Evolutionary conservation across 1,284 basidiomycete species (phyloP).

Genomic region (Pascua sp.): DNA sequence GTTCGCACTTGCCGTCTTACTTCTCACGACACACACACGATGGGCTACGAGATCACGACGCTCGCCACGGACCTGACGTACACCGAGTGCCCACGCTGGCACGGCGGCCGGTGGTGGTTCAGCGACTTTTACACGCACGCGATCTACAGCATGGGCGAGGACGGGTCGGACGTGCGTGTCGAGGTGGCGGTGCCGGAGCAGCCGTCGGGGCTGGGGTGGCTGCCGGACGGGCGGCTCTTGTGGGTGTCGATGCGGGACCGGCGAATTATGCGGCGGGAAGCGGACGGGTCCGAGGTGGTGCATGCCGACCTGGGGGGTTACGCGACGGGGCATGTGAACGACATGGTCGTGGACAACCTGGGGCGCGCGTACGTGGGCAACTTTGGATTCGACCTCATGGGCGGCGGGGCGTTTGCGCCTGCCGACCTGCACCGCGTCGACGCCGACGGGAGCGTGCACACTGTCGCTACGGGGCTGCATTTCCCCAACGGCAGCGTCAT

Average conservation of each 20-base stretch:
- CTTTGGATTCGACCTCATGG: slow-evolving; percentile 9
- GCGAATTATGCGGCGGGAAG: neutral
- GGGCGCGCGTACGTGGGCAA: slow-evolving; percentile 9
- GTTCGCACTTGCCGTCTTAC: too few relatives aligned
- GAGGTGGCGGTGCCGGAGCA: slow-evolving; percentile 2
- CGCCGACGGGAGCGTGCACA: slow-evolving; percentile 1
- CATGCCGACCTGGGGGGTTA: neutral
- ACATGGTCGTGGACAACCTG: slow-evolving; percentile 7
- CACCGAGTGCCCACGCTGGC: slow-evolving; percentile 12
- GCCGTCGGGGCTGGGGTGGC: slow-evolving; percentile 11
- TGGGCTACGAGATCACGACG: neutral
- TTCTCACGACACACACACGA: neutral
- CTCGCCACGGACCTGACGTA: slow-evolving; percentile 3
- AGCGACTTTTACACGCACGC: slow-evolving; percentile 10
- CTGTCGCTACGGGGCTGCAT: slow-evolving; percentile 1
- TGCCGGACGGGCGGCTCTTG: slow-evolving; percentile 1
- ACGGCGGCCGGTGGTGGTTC: slow-evolving; percentile 9
- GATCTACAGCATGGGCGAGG: slow-evolving; percentile 3
- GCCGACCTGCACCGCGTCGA: slow-evolving; percentile 5
- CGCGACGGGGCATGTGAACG: slow-evolving; percentile 2
- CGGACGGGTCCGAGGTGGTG: neutral
- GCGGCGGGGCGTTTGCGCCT: neutral
- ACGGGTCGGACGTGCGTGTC: slow-evolving; percentile 3
- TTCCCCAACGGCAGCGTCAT: slow-evolving; percentile 9
- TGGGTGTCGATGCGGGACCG: slow-evolving; percentile 9